Evolutionary conservation across 495 filamentous ascomycete species (phyloP).

Genomic region (Xylaria telfairii): DNA sequence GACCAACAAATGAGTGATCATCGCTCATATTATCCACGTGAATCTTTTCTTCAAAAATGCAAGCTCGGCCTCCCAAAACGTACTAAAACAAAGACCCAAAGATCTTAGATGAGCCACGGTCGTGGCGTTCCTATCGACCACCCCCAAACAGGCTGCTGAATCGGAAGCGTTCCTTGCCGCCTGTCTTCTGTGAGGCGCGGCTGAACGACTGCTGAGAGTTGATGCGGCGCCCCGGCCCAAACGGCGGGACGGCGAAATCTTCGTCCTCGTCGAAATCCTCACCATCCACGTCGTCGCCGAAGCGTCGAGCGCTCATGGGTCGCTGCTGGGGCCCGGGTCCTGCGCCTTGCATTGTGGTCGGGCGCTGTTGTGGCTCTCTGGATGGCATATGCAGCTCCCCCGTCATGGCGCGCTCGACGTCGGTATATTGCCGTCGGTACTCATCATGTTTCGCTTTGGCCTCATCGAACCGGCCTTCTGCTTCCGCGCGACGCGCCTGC

Average conservation of each 20-base stretch:
- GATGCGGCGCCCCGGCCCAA: slow-evolving; percentile 35
- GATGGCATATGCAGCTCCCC: slow-evolving; percentile 32
- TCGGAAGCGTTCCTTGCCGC: slow-evolving; percentile 35
- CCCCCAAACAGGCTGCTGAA: slow-evolving; percentile 39
- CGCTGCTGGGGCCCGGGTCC: slow-evolving; percentile 30
- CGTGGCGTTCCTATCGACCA: slow-evolving; percentile 20
- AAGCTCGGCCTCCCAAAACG: background rate
- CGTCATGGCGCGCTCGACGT: slow-evolving; percentile 40
- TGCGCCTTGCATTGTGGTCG: slow-evolving; percentile 24
- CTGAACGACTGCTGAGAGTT: slow-evolving; percentile 44
- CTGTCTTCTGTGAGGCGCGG: slow-evolving; percentile 35
- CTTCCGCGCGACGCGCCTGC: slow-evolving; percentile 37
- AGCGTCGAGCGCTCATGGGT: slow-evolving; percentile 33
- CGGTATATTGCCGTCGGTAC: slow-evolving; percentile 34
- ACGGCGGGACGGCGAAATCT: slow-evolving; percentile 31
- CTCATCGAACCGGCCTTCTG: slow-evolving; percentile 38
- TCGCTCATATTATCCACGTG: background rate
- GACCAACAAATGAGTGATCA: background rate
- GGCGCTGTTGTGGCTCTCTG: slow-evolving; percentile 29
- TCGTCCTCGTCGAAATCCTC: slow-evolving; percentile 38
- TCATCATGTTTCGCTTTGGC: slow-evolving; percentile 43
- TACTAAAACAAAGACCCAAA: background rate
- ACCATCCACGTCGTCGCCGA: slow-evolving; percentile 16
- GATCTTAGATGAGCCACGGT: background rate
- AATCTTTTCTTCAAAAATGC: background rate